Percentiles rank a stretch among this genome's conserved stretches.
phyloP scores from a whole-genome alignment of 1,284 basidiomycete genomes.

The Ustilago bromivora region DNA sequence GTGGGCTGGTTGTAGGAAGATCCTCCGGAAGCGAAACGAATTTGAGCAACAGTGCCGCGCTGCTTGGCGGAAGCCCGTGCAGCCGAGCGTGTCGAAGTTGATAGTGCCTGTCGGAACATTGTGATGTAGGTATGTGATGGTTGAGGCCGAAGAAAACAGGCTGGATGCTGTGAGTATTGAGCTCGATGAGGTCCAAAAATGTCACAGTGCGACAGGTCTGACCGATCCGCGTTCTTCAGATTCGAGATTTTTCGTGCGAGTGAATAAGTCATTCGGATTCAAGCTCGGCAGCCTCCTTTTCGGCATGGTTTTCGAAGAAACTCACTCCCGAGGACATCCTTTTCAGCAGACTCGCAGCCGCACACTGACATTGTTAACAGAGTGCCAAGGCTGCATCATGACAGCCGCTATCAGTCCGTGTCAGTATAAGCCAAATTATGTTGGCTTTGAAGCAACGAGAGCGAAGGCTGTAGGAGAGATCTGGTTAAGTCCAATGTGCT shows the following conservation, averaged over 20 bases:
- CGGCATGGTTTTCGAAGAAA: background rate
- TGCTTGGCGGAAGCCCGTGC: slow-evolving; percentile 26
- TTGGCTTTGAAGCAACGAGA: background rate
- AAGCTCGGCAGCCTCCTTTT: background rate
- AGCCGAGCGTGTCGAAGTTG: slow-evolving; percentile 34
- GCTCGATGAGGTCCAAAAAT: slow-evolving; percentile 12
- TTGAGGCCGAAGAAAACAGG: background rate
- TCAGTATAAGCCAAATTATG: background rate
- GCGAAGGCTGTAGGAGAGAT: background rate
- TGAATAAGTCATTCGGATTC: background rate
- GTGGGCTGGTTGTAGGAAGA: slow-evolving; percentile 66
- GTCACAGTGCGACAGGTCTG: slow-evolving; percentile 24
- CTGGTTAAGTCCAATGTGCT: background rate
- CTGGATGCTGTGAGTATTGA: slow-evolving; percentile 9
- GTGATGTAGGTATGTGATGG: slow-evolving; percentile 13
- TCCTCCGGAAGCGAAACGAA: slow-evolving; percentile 49
- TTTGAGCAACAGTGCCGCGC: slow-evolving; percentile 34
- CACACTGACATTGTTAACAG: slow-evolving; percentile 5
- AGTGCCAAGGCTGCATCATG: background rate
- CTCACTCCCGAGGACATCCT: background rate
- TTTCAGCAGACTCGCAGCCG: background rate
- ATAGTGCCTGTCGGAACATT: slow-evolving; percentile 46
- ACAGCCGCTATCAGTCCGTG: background rate
- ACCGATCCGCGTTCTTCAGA: slow-evolving; percentile 25
- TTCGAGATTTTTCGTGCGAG: slow-evolving; percentile 18